A percentile compares a stretch with the other conserved stretches of the same genome.
Conservation (phyloP, 768 basidiomycete species). For the Leccinum truebloodii region DNA sequence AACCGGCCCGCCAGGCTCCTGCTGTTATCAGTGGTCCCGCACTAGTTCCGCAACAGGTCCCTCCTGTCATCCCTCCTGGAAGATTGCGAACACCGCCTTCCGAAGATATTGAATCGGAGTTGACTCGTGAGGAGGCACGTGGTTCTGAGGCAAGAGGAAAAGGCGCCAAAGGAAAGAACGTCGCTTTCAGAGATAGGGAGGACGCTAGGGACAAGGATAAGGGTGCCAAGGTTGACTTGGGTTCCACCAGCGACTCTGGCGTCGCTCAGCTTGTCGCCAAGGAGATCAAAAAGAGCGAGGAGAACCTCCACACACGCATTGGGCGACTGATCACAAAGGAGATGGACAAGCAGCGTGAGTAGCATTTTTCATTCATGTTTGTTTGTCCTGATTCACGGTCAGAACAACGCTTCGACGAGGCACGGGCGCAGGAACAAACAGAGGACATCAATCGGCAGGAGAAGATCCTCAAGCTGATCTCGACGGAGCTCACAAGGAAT, state of each 20-base stretch:
- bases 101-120: conserved; percentile 72
- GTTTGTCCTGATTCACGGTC: conserved; percentile 11
- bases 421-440: conserved; percentile 72
- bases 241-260: conserved; percentile 49
- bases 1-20: conserved; percentile 31
- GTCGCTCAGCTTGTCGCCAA: conserved; percentile 62
- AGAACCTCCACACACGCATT: conserved; percentile 72
- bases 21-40: conserved; percentile 24
- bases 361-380: conserved; percentile 7
- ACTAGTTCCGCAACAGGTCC: conserved; percentile 15
- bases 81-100: conserved; percentile 70
- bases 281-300: conserved; percentile 84
- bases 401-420: conserved; percentile 87
- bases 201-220: conserved; percentile 44
- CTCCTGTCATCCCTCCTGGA: conserved; percentile 34
- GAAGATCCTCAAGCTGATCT: conserved; percentile 86
- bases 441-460: conserved; percentile 86
- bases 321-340: conserved; percentile 82
- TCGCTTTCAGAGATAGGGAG: conserved; percentile 61
- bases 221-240: conserved; percentile 26
- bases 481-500: conserved; percentile 82
- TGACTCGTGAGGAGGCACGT: conserved; percentile 59
- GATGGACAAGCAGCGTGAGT: conserved; percentile 87
- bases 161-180: conserved; percentile 54
- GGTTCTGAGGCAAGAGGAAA: conserved; percentile 50